Percentiles rank a stretch among this genome's conserved stretches.
Evolutionary conservation across 2,329 filamentous ascomycete genomes (phyloP).

Genomic region (Pseudogymnoascus sp.): DNA sequence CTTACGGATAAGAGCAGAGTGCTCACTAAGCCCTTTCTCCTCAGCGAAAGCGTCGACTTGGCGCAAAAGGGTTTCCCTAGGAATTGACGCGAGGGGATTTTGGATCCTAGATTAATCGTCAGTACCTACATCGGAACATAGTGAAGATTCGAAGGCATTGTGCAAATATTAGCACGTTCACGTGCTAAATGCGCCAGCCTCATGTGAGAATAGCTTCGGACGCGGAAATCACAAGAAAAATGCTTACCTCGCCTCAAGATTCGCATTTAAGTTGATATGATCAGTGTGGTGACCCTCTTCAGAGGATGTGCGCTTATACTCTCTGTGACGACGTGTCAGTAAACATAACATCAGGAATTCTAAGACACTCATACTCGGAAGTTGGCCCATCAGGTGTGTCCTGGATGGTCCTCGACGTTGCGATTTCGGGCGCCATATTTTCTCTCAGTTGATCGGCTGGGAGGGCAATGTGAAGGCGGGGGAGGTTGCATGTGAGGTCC

Average conservation of each 20-base stretch:
- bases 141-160: not conserved
- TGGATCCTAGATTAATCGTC: conserved; percentile 32
- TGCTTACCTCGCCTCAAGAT: conserved; percentile 16
- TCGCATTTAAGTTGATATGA: conserved; percentile 17
- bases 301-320: conserved; percentile 13
- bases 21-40: conserved; percentile 47
- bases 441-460: not conserved
- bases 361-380: not conserved
- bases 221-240: not conserved
- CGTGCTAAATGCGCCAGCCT: not conserved
- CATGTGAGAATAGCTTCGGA: not conserved
- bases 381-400: not conserved
- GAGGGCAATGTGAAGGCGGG: not conserved
- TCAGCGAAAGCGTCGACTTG: conserved; percentile 52
- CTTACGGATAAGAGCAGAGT: conserved; percentile 50
- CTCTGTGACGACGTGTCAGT: not conserved
- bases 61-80: conserved; percentile 38
- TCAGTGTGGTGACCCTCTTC: conserved; percentile 11
- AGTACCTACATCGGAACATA: not conserved
- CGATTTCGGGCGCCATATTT: conserved; percentile 1
- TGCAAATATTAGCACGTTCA: not conserved
- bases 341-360: not conserved
- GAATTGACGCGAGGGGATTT: conserved; percentile 45
- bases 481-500: not conserved
- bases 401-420: not conserved